Base-by-base conservation (phyloP, 2,329 filamentous ascomycete genomes). In the Elsinoe australis region DNA sequence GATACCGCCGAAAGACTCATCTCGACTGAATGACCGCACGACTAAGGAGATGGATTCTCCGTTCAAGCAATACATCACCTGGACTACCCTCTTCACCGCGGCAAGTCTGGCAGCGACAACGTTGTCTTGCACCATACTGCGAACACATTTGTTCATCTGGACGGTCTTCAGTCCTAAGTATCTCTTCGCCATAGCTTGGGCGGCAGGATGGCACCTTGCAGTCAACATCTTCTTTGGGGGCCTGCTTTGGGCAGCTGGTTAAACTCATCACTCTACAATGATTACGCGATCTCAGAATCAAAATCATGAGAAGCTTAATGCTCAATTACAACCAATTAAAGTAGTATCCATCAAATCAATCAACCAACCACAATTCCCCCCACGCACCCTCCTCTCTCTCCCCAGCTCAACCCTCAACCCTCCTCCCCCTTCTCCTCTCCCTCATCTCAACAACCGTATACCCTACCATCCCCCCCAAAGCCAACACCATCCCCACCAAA, bases 111-210 rank as follows among this genome's bases (percentile, higher is more conserved):
- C 79, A 2, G 83, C 80, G 38, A 83, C 95, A 18, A 96, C 96
- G 90, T 79, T 76, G 10, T 88, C 90, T 12, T 98, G 92, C 64
- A 88, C 85, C 39, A 73, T 78, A 5, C 65, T 98, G 61, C 73
- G 90, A 55, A 87, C 86, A 22, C 92, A 98, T 71, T 66, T 98
- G 50, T 98, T 98, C 63, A 89, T 98, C 53, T 98, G 92, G 92
- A 96, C 90, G 0, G 92, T 98, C 8, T 98, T 98, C 65, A 94
- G 87, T 54, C 92, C 92, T 0, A 98, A 96, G 66, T 96, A 89
- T 64, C 68, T 98, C 55, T 98, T 94, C 64, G 85, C 81, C 54
- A 83, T 92, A 73, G 87, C 84, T 10, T 98, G 92, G 94, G 80
- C 78, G 53, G 61, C 90, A 36, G 85, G 79, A 5, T 87, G 89